phyloP scores from a whole-genome alignment of 2,329 filamentous ascomycete species.

The Monosporascus ibericus region DNA sequence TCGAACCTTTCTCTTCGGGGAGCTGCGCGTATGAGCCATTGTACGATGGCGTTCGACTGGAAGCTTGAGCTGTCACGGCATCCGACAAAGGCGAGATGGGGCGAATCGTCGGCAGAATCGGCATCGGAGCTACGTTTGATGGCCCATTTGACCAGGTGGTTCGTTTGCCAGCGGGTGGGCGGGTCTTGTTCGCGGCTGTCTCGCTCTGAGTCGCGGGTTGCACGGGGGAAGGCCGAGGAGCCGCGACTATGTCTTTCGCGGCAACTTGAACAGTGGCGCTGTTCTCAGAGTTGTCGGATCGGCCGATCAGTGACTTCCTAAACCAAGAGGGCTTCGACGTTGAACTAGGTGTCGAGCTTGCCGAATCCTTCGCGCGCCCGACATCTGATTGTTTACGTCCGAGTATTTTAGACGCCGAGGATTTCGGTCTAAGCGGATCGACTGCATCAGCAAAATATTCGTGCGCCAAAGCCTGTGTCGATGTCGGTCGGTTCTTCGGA shows the following conservation, averaged over 20 bases:
- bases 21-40: conserved; percentile 40
- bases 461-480: conserved; percentile 86
- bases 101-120: conserved; percentile 87
- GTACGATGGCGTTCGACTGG: conserved; percentile 52
- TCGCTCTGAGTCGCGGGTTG: conserved; percentile 28
- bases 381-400: conserved; percentile 88
- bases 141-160: conserved; percentile 88
- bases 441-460: conserved; percentile 92
- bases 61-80: conserved; percentile 83
- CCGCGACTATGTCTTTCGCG: conserved; percentile 38
- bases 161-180: conserved; percentile 65
- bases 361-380: conserved; percentile 60
- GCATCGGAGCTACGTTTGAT: conserved; percentile 81
- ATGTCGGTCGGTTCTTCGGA: conserved; percentile 84
- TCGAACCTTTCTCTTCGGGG: conserved; percentile 60
- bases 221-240: conserved; percentile 28
- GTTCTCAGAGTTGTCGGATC: conserved; percentile 60
- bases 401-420: conserved; percentile 74
- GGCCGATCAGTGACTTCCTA: conserved; percentile 83
- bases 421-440: conserved; percentile 88
- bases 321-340: conserved; percentile 89
- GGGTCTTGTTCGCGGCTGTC: conserved; percentile 35
- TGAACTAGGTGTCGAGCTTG: conserved; percentile 51
- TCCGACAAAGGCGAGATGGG: conserved; percentile 97
- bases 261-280: conserved; percentile 37